Base-by-base conservation (phyloP, 2,329 filamentous ascomycete genomes). In the Pseudogymnoascus pannorum region DNA sequence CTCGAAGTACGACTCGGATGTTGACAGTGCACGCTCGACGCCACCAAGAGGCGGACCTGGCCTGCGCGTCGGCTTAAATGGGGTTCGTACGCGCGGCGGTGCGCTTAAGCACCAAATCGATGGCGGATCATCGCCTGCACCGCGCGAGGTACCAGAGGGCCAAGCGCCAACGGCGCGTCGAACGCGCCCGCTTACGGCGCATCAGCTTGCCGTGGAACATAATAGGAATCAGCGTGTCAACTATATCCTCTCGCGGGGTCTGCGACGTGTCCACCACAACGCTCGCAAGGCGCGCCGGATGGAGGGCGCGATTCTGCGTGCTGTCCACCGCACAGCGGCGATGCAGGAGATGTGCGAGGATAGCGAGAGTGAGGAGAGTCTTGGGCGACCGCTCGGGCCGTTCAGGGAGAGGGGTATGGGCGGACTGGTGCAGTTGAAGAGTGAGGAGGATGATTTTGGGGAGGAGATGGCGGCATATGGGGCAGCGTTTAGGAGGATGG, bases 161-260 rank as follows among this genome's bases (percentile, higher is more conserved):
- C 66, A 78, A 79, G 64, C 76, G 59, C 57, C 57, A 7, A 40
- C 57, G 51, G 77, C 79, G 18, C 77, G 83, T 62, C 87, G 91
- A 70, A 85, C 87, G 7, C 82, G 90, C 1, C 89, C 89, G 2
- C 83, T 91, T 0, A 94, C 90, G 0, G 88, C 89, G 35, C 90
- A 94, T 73, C 90, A 94, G 73, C 78, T 92, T 38, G 89, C 89
- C 0, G 88, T 94, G 1, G 89, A 92, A 72, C 83, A 87, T 61
- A 92, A 92, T 72, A 81, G 90, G 16, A 88, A 85, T 64, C 85
- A 90, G 69, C 85, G 89, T 5, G 89, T 93, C n/a, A 87, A 92
- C 69, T 87, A 92, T 68, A 89, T 91, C 59, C 81, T 94, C 14
- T 87, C 91, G 66, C 84, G 87, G n/a, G 87, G 87, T 29, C 77